phyloP scores from a whole-genome alignment of 1,284 basidiomycete genomes.

The Exobasidium rhododendri region DNA sequence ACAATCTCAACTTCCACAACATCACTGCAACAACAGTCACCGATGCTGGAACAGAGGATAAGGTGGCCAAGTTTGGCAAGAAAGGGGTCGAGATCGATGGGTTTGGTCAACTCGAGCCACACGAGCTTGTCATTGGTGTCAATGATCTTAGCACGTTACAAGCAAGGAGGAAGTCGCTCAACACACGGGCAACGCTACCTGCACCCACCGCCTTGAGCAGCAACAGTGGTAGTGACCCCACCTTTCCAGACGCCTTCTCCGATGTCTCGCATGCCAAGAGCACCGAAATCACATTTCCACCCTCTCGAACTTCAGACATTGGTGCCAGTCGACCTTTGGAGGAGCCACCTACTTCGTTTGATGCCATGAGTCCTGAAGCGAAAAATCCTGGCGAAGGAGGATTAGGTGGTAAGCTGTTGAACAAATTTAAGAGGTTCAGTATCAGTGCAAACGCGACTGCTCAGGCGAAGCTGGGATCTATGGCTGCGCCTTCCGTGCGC shows the following conservation, averaged over 20 bases:
- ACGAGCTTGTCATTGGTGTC: constrained; percentile 34
- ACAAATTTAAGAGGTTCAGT: constrained; percentile 37
- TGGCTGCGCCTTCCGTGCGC: not conserved
- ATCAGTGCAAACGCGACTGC: not conserved
- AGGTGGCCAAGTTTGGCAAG: constrained; percentile 83
- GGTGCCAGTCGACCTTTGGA: not conserved
- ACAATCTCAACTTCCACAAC: constrained; percentile 88
- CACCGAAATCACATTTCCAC: constrained; percentile 12
- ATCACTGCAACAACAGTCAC: constrained; percentile 86
- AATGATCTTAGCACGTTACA: constrained; percentile 32
- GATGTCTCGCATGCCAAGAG: constrained; percentile 22
- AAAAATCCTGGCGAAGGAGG: constrained; percentile 19
- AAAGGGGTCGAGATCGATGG: constrained; percentile 62
- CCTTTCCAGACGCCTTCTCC: constrained; percentile 19
- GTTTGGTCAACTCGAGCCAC: constrained; percentile 54
- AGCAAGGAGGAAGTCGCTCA: not conserved
- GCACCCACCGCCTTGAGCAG: not conserved
- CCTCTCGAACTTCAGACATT: not conserved
- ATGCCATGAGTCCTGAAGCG: constrained; percentile 46
- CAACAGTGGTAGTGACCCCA: constrained; percentile 9
- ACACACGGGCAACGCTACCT: constrained; percentile 7
- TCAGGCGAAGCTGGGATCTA: not conserved
- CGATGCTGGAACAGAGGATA: constrained; percentile 89
- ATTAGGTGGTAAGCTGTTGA: constrained; percentile 37
- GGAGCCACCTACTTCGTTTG: constrained; percentile 39